A percentile compares a stretch with the other conserved stretches of the same genome.
Conservation (phyloP, 1,284 basidiomycete genomes). For the Rhodotorula sp. region DNA sequence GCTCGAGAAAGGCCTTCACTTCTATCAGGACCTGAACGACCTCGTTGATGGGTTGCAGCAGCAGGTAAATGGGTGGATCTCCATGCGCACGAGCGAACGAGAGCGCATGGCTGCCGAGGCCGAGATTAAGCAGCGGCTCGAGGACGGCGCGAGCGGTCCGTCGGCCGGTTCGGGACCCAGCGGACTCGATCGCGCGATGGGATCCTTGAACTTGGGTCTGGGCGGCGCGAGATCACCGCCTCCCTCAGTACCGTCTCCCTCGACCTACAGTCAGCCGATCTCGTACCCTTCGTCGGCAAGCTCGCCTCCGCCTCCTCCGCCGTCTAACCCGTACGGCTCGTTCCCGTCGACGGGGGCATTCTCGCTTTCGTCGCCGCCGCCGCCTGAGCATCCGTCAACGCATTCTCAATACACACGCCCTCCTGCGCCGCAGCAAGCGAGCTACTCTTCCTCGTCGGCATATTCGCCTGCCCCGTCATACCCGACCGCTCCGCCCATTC, state of each 20-base stretch:
- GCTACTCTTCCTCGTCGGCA: no score
- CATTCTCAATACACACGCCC: neutral
- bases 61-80: constrained; percentile 64
- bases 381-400: constrained; percentile 5
- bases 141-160: constrained; percentile 43
- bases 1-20: constrained; percentile 80
- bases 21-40: constrained; percentile 78
- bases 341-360: constrained; percentile 24
- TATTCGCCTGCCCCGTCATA: neutral
- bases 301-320: constrained; percentile 9
- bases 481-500: constrained; percentile 49
- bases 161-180: neutral
- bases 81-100: constrained; percentile 67
- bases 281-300: constrained; percentile 23
- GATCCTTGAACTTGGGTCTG: constrained; percentile 41
- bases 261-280: constrained; percentile 18
- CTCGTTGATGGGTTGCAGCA: constrained; percentile 62
- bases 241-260: neutral
- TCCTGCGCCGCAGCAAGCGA: no score
- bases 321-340: constrained; percentile 14
- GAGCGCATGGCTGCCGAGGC: constrained; percentile 65
- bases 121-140: constrained; percentile 66
- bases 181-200: constrained; percentile 43
- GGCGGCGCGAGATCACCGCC: constrained; percentile 12
- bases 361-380: constrained; percentile 8